Evolutionary conservation across 2,329 filamentous ascomycete species (phyloP).

Genomic region (Bipolaris oryzae): DNA sequence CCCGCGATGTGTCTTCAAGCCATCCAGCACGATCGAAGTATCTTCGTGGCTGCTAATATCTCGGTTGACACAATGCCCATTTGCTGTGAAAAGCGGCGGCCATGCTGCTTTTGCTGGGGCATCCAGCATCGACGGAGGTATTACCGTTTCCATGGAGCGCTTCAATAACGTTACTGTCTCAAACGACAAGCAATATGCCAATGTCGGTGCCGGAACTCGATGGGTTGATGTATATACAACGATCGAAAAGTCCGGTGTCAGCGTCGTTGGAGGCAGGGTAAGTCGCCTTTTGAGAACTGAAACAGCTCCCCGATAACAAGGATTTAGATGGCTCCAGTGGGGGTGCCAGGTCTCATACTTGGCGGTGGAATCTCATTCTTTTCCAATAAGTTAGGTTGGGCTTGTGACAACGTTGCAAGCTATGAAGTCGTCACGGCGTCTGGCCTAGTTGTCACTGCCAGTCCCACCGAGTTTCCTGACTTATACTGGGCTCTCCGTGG

Average conservation of each 20-base stretch:
- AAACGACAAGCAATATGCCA: slow-evolving; percentile 29
- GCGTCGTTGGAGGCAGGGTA: slow-evolving; percentile 43
- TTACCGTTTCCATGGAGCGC: slow-evolving; percentile 51
- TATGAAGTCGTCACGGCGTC: slow-evolving; percentile 48
- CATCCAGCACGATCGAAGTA: slow-evolving; percentile 25
- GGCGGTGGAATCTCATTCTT: slow-evolving; percentile 36
- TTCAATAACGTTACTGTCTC: slow-evolving; percentile 38
- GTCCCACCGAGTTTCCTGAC: slow-evolving; percentile 39
- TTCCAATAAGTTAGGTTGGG: slow-evolving; percentile 29
- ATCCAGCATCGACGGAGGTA: slow-evolving; percentile 51
- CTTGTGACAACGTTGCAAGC: slow-evolving; percentile 40
- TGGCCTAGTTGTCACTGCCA: slow-evolving; percentile 37
- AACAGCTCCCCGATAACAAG: neutral
- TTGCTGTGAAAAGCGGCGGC: slow-evolving; percentile 55
- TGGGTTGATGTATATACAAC: slow-evolving; percentile 45
- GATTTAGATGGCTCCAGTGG: slow-evolving; percentile 31
- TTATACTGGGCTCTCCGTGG: slow-evolving; percentile 48
- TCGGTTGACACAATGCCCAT: slow-evolving; percentile 41
- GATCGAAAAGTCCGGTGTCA: slow-evolving; percentile 32
- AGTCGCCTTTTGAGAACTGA: slow-evolving; percentile 29
- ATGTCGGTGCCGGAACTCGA: slow-evolving; percentile 40
- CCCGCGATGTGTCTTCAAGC: slow-evolving; percentile 39
- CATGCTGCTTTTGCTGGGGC: slow-evolving; percentile 51
- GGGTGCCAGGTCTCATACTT: slow-evolving; percentile 42
- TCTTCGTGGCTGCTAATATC: slow-evolving; percentile 29